phyloP scores from a whole-genome alignment of 345 rosid species.

The Citrus unshiu region DNA sequence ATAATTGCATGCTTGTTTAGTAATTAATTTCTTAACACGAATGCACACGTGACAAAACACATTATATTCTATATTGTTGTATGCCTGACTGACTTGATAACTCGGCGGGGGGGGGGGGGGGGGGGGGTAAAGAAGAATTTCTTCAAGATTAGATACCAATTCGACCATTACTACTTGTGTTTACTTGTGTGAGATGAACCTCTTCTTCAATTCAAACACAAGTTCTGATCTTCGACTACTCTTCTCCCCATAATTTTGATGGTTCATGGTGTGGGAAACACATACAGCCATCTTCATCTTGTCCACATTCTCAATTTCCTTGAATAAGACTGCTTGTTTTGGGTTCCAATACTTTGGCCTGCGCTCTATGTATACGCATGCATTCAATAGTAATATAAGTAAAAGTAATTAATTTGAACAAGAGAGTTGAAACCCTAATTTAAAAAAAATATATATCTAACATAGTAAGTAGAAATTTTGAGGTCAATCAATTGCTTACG shows the following conservation, averaged over 20 bases:
- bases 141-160: background rate
- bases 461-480: background rate
- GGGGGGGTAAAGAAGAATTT: no score
- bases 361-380: conserved; percentile 48
- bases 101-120: no score
- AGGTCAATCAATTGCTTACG: conserved; percentile 19
- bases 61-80: no score
- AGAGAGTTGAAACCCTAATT: no score
- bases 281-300: conserved; percentile 39
- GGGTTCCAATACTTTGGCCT: conserved; percentile 56
- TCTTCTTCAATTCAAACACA: conserved; percentile 46
- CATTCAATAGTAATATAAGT: background rate
- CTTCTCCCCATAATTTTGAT: conserved; percentile 55
- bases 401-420: no score
- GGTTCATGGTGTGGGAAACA: conserved; percentile 59
- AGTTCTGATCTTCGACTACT: conserved; percentile 43
- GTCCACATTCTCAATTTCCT: conserved; percentile 51
- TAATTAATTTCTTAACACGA: no score
- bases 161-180: background rate
- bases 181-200: conserved; percentile 37
- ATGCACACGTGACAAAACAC: no score
- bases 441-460: no score
- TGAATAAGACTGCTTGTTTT: conserved; percentile 38
- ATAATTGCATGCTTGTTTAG: no score
- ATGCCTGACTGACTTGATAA: no score